These are phyloP conservation scores for Dioscorea alata DNA, from an alignment of 106 monocot species.

Conservation along the genomic window DNA sequence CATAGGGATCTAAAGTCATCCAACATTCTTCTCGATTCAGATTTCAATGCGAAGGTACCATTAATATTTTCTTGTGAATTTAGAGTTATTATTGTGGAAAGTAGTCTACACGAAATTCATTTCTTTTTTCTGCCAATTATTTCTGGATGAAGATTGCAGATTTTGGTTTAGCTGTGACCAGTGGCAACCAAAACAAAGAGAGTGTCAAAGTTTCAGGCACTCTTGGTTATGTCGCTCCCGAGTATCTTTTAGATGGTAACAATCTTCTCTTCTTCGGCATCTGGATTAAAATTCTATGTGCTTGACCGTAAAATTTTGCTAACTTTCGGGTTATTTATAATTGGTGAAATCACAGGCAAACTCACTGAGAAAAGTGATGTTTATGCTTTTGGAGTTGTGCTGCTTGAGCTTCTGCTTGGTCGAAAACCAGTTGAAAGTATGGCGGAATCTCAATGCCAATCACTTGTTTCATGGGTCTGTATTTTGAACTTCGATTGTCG, in stretches of 20 bases:
- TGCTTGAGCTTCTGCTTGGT: slow-evolving; percentile 86
- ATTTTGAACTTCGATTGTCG: too few species aligned
- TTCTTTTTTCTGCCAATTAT: not conserved
- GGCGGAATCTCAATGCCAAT: slow-evolving; percentile 63
- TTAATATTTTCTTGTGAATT: too few species aligned
- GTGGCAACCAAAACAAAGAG: slow-evolving; percentile 46
- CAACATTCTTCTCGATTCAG: slow-evolving; percentile 84
- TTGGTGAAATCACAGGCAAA: slow-evolving; percentile 45
- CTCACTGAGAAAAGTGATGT: slow-evolving; percentile 96
- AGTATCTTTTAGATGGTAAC: slow-evolving; percentile 83
- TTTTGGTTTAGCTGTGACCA: slow-evolving; percentile 74
- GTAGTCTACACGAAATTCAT: too few species aligned
- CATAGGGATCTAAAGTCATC: slow-evolving; percentile 97
- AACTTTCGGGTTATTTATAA: not conserved
- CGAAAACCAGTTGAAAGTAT: slow-evolving; percentile 62
- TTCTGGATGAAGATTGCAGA: slow-evolving; percentile 60
- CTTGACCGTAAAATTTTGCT: not conserved
- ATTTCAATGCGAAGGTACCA: slow-evolving; percentile 83
- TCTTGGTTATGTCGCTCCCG: slow-evolving; percentile 77
- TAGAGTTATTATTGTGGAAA: too few species aligned
- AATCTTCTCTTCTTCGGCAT: not conserved
- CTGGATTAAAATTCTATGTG: not conserved
- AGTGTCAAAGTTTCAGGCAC: slow-evolving; percentile 61
- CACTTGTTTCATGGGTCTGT: slow-evolving; percentile 84
- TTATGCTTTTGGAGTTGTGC: slow-evolving; percentile 89